phyloP scores from a whole-genome alignment of 1,284 basidiomycete species.

The Fomitopsis palustris region DNA sequence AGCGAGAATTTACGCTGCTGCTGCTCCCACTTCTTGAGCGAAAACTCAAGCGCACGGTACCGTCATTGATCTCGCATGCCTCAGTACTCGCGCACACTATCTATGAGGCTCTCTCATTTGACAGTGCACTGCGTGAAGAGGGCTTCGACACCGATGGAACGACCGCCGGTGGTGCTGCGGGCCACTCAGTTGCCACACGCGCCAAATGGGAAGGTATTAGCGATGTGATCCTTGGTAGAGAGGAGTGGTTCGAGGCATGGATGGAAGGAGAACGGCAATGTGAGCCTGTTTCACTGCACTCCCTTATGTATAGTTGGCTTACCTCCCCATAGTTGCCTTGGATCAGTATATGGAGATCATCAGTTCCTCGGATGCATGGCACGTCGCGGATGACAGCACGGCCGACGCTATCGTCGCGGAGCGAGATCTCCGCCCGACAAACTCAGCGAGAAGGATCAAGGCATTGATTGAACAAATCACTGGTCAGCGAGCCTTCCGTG shows the following conservation, averaged over 20 bases:
- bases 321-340: slow-evolving; percentile 56
- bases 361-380: slow-evolving; percentile 82
- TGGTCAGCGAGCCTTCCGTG: slow-evolving; percentile 40
- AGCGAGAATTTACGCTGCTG: slow-evolving; percentile 80
- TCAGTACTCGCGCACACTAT: slow-evolving; percentile 93
- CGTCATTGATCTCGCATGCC: slow-evolving; percentile 73
- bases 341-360: slow-evolving; percentile 83
- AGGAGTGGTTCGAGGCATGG: slow-evolving; percentile 92
- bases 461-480: slow-evolving; percentile 88
- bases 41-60: slow-evolving; percentile 75
- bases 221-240: slow-evolving; percentile 76
- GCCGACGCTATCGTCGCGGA: slow-evolving; percentile 33
- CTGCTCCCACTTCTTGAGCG: slow-evolving; percentile 67
- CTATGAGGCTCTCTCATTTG: slow-evolving; percentile 88
- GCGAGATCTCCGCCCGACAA: slow-evolving; percentile 62
- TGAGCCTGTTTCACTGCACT: slow-evolving; percentile 37
- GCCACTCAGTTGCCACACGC: slow-evolving; percentile 20
- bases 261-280: slow-evolving; percentile 83
- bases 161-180: slow-evolving; percentile 25
- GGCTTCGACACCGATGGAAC: slow-evolving; percentile 65
- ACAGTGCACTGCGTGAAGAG: slow-evolving; percentile 75
- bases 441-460: slow-evolving; percentile 78
- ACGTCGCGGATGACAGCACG: slow-evolving; percentile 68
- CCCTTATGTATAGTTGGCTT: not conserved
- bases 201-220: slow-evolving; percentile 72